phyloP scores from a whole-genome alignment of 1,284 basidiomycete genomes.

The Blastosporella zonata region DNA sequence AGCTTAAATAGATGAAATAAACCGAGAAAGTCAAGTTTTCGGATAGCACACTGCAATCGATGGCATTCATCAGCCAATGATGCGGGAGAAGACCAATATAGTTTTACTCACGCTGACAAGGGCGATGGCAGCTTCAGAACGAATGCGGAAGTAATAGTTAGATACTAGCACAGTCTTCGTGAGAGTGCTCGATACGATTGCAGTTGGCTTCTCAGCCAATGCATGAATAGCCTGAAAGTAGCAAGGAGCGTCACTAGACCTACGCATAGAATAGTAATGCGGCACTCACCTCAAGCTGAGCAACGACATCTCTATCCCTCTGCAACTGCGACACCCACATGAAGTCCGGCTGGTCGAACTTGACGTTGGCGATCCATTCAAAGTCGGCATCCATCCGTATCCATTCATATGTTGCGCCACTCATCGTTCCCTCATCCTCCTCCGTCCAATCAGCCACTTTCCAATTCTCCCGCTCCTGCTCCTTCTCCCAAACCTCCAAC shows the following conservation, averaged over 20 bases:
- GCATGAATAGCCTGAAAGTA: conserved; percentile 84
- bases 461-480: conserved; percentile 90
- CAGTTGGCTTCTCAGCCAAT: conserved; percentile 77
- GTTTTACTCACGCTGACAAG: conserved; percentile 70
- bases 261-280: conserved; percentile 7
- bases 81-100: neutral
- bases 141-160: conserved; percentile 97
- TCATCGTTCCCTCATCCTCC: conserved; percentile 92
- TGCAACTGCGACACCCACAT: conserved; percentile 99
- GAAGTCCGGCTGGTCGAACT: conserved; percentile 95
- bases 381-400: conserved; percentile 99
- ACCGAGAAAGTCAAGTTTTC: conserved; percentile 80
- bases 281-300: conserved; percentile 83
- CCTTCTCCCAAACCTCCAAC: conserved; percentile 96
- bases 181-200: conserved; percentile 89
- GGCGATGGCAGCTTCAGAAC: conserved; percentile 90
- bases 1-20: conserved; percentile 96
- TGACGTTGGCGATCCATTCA: conserved; percentile 93
- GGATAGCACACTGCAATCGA: conserved; percentile 72
- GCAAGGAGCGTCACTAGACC: conserved; percentile 13
- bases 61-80: conserved; percentile 6
- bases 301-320: conserved; percentile 96
- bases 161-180: conserved; percentile 92
- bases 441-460: conserved; percentile 98
- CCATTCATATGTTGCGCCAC: conserved; percentile 97